Percentiles rank a stretch among this genome's conserved stretches.
Conservation (phyloP, 768 basidiomycete genomes). For the button mushroom (Agaricus bisporus) region DNA sequence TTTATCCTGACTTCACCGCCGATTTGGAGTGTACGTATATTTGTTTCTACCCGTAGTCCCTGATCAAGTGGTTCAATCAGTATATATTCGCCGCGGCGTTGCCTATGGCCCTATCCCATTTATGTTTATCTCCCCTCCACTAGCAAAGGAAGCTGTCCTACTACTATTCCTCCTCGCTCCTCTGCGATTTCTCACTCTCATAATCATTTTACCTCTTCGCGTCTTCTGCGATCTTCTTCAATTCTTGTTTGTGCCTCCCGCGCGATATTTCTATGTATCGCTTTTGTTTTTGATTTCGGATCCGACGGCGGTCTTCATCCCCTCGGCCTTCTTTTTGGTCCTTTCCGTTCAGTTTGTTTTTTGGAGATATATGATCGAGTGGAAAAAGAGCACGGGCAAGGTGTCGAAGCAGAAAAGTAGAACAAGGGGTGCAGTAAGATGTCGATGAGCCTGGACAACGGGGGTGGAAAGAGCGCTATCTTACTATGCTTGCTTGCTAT, state of each 20-base stretch:
- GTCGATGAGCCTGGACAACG: too few relatives aligned
- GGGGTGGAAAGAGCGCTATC: too few relatives aligned
- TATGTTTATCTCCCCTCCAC: background rate
- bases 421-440: too few relatives aligned
- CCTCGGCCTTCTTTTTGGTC: background rate
- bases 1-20: background rate
- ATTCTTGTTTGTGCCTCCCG: background rate
- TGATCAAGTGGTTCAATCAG: background rate
- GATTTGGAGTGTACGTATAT: background rate
- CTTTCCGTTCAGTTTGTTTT: background rate
- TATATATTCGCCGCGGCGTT: background rate
- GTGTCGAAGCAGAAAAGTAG: too few relatives aligned
- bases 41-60: background rate
- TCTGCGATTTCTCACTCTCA: background rate
- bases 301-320: background rate
- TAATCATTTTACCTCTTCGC: background rate
- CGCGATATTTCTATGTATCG: background rate
- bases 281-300: background rate
- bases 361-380: constrained; percentile 1
- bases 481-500: too few relatives aligned
- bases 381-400: background rate
- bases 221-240: background rate
- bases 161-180: background rate
- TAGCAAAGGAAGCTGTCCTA: background rate
- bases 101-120: background rate